Percentiles rank a stretch among this genome's conserved stretches.
phyloP scores from a whole-genome alignment of 148 eudicot species.

The Rhododendron henanense region DNA sequence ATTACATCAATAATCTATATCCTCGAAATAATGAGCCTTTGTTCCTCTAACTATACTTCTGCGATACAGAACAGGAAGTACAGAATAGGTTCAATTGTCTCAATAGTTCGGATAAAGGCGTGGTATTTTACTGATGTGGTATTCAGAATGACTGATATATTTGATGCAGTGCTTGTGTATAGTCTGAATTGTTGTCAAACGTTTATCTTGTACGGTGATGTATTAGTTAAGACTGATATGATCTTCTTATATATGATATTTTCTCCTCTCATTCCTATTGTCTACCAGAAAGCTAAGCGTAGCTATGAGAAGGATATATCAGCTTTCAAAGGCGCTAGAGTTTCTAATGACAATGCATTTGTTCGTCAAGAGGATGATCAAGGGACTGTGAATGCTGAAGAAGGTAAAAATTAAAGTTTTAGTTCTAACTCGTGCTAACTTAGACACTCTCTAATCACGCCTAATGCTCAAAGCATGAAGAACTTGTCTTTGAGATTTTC shows the following conservation, averaged over 20 bases:
- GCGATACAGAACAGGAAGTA: too few relatives aligned
- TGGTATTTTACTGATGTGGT: too few relatives aligned
- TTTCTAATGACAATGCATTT: slow-evolving; percentile 41
- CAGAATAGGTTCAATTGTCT: too few relatives aligned
- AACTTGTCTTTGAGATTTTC: too few relatives aligned
- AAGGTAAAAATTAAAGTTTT: slow-evolving; percentile 7
- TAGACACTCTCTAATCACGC: background rate
- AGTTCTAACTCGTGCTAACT: background rate
- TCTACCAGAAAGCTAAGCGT: slow-evolving; percentile 74
- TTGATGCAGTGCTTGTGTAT: background rate
- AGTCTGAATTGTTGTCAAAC: background rate
- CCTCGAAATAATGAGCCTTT: too few relatives aligned
- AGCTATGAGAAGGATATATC: slow-evolving; percentile 87
- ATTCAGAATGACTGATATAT: background rate
- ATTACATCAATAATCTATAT: too few relatives aligned
- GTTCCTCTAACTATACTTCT: too few relatives aligned
- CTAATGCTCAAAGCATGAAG: background rate
- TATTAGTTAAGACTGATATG: background rate
- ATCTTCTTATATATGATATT: background rate
- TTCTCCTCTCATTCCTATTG: background rate
- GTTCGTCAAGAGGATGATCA: slow-evolving; percentile 38
- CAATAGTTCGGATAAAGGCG: too few relatives aligned
- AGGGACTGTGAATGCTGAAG: slow-evolving; percentile 36
- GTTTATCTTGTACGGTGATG: background rate
- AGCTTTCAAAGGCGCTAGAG: slow-evolving; percentile 49